These are phyloP conservation scores for Pleurozium schreberi DNA, from an alignment of 225 moss, liverwort and hornwort genomes.

Conservation along the genomic window DNA sequence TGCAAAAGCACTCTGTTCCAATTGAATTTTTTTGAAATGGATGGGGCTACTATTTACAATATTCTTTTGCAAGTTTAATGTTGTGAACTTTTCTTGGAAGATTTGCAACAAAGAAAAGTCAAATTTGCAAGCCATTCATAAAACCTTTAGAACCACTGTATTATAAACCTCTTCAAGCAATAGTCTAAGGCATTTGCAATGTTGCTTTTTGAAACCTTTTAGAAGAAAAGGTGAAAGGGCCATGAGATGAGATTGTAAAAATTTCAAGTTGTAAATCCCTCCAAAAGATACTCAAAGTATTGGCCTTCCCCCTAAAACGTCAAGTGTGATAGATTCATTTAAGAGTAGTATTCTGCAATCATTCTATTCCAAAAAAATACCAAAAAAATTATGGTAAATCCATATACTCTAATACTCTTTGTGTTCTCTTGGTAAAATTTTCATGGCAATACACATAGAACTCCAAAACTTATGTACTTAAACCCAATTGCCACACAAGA, in stretches of 20 bases:
- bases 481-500: neutral
- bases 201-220: neutral
- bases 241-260: neutral
- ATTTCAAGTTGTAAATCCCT: neutral
- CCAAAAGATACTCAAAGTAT: neutral
- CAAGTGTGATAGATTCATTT: no score
- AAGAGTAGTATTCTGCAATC: no score
- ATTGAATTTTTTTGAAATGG: no score
- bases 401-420: no score
- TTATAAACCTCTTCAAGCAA: neutral
- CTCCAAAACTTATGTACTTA: neutral
- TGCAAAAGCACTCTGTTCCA: fast-evolving
- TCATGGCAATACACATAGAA: neutral
- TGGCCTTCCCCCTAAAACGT: no score
- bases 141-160: neutral
- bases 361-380: no score
- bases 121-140: neutral
- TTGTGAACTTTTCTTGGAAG: neutral
- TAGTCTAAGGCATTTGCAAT: neutral
- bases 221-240: neutral
- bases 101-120: neutral
- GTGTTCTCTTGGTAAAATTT: no score
- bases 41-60: no score
- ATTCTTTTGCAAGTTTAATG: no score
- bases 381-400: no score